Percentiles rank a stretch among this genome's conserved stretches.
These are phyloP conservation scores for Backusella luteola DNA, from an alignment of 192 early-diverging fungal genomes.

Conservation along the genomic window DNA sequence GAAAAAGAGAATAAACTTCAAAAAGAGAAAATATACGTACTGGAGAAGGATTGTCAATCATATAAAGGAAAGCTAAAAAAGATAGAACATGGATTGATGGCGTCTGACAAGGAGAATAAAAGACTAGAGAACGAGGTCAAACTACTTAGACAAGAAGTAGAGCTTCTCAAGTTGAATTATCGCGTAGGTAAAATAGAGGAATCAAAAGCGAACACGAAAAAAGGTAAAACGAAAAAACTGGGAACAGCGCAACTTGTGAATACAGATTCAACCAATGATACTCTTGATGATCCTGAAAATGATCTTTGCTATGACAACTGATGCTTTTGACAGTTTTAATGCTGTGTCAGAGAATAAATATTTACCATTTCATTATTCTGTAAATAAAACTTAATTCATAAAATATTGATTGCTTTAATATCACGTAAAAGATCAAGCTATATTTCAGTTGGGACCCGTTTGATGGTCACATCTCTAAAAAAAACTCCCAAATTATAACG, in stretches of 20 bases:
- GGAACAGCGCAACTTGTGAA: not conserved
- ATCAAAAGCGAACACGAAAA: not conserved
- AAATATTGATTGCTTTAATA: too few species aligned
- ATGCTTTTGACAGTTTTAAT: not conserved
- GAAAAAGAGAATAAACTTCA: not conserved
- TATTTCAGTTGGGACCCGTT: too few species aligned
- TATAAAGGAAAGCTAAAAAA: not conserved
- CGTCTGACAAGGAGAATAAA: not conserved
- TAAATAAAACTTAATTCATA: not conserved
- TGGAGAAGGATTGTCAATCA: not conserved
- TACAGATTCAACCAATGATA: not conserved
- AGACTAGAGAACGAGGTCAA: not conserved
- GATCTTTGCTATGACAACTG: not conserved
- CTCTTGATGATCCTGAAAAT: not conserved
- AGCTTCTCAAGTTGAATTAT: not conserved
- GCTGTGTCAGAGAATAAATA: not conserved
- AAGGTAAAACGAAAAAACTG: not conserved
- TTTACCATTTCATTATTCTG: not conserved
- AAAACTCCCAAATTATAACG: too few species aligned
- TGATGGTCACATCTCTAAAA: too few species aligned
- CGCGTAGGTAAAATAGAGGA: not conserved
- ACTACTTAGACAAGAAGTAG: not conserved
- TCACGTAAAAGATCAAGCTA: too few species aligned
- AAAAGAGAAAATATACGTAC: not conserved
- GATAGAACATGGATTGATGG: not conserved